These are phyloP conservation scores for Leucocoprinus birnbaumii DNA, from an alignment of 768 basidiomycete genomes.

Conservation along the genomic window DNA sequence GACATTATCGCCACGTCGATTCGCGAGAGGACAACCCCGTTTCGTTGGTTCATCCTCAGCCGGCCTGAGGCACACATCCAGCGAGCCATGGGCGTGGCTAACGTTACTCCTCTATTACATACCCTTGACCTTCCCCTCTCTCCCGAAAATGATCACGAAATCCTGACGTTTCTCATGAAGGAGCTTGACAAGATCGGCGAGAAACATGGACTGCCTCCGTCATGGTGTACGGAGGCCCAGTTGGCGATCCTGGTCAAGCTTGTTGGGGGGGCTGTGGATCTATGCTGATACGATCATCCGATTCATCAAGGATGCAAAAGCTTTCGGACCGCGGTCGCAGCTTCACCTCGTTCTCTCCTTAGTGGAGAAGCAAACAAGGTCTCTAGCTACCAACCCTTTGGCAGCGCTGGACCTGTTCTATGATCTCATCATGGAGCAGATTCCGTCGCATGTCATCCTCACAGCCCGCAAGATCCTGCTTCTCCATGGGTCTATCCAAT, in stretches of 20 bases:
- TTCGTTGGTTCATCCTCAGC: too few species aligned
- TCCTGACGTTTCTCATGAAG: constrained; percentile 7
- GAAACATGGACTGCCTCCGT: not conserved
- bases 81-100: not conserved
- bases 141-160: constrained; percentile 9
- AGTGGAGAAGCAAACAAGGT: too few species aligned
- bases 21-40: too few species aligned
- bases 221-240: constrained; percentile 7
- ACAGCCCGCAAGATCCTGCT: too few species aligned
- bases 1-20: too few species aligned
- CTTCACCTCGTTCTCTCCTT: not conserved
- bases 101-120: not conserved
- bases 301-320: constrained; percentile 9
- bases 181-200: constrained; percentile 2
- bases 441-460: too few species aligned
- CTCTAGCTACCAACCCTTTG: too few species aligned
- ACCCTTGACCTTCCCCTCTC: constrained; percentile 6
- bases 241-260: not conserved
- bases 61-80: constrained; percentile 4
- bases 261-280: constrained; percentile 6
- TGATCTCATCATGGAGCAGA: too few species aligned
- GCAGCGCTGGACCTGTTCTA: too few species aligned
- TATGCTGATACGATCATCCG: constrained; percentile 8
- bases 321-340: not conserved
- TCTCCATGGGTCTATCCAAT: too few species aligned